Evolutionary conservation across 257 asterid genomes (phyloP), one percentile per base, ranked within the genome.

Genomic region (Solanum clarkiae): DNA sequence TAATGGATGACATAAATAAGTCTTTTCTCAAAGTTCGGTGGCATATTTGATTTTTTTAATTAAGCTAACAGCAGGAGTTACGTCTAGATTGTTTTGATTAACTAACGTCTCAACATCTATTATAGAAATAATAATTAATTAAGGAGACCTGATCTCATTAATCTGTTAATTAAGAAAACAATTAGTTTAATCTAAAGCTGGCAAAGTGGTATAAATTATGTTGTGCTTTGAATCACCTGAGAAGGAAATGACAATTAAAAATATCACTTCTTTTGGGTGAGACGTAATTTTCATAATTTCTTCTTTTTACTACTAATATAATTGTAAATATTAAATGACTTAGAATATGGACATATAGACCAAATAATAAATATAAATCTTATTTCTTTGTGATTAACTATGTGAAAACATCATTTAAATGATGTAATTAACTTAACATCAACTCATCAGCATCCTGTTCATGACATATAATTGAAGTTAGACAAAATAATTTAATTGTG

Each of bases 81-180:
- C 42, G 42, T 36, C 6, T 36, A 36, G 42, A 68, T 29, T 72
- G 74, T 86, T 80, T 85, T 80, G 26, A 56, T 59, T 60, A 60
- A 15, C 88, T 49, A 87, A 86, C 42, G 42, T 36, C 72, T 83
- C 82, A 80, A 16, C 75, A 72, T 77, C 75, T 84, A 71, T 45
- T 87, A 44, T 40, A 62, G 66, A 18, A 22, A 81, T 18, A 44
- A 66, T 29, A 86, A 77, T 56, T 82, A 63, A 79, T 88, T 88
- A 54, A 45, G 26, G 59, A 83, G 42, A 80, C 15, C 72, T 84
- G 68, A 66, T 47, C 63, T 26, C 60, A 11, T 12, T 36, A 51
- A 10, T n/a, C 9, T 71, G 55, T 71, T 56, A 12, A 44, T 65
- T 53, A 15, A 36, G 20, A 29, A 70, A 40, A 44, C 42, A 6